phyloP scores from a whole-genome alignment of 1,284 basidiomycete species.

The Pseudozyma sp. region DNA sequence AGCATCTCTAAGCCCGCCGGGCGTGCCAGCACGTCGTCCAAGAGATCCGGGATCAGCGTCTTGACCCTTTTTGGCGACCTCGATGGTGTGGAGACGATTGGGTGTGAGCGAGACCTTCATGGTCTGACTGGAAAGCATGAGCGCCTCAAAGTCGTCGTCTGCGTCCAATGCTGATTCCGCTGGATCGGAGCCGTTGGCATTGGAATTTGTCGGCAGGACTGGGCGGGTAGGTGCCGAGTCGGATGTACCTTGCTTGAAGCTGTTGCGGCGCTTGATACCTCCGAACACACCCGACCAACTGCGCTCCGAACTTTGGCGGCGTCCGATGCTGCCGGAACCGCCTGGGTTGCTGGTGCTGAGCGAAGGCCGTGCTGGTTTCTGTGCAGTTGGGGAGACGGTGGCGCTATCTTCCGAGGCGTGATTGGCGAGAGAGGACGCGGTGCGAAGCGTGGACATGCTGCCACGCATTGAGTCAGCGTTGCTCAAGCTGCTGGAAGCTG shows the following conservation, averaged over 20 bases:
- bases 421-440: slow-evolving; percentile 25
- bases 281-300: slow-evolving; percentile 52
- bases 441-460: slow-evolving; percentile 32
- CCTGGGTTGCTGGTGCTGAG: slow-evolving; percentile 2
- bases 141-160: slow-evolving; percentile 60
- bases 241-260: slow-evolving; percentile 48
- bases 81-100: slow-evolving; percentile 61
- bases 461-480: slow-evolving; percentile 23
- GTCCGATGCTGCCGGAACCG: slow-evolving; percentile 12
- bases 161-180: slow-evolving; percentile 33
- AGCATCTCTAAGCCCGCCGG: slow-evolving; percentile 21
- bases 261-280: slow-evolving; percentile 52
- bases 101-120: slow-evolving; percentile 88
- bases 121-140: slow-evolving; percentile 58
- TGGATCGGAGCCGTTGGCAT: background rate
- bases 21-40: slow-evolving; percentile 48
- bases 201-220: slow-evolving; percentile 8
- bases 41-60: slow-evolving; percentile 16
- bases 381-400: slow-evolving; percentile 6
- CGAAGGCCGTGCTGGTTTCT: slow-evolving; percentile 1
- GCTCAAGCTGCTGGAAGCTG: slow-evolving; percentile 27
- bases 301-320: slow-evolving; percentile 44
- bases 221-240: slow-evolving; percentile 22
- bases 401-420: slow-evolving; percentile 3
- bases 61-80: slow-evolving; percentile 49